phyloP scores from a whole-genome alignment of 1,139 yeast species.

The Debaryomycetaceae sp. region DNA sequence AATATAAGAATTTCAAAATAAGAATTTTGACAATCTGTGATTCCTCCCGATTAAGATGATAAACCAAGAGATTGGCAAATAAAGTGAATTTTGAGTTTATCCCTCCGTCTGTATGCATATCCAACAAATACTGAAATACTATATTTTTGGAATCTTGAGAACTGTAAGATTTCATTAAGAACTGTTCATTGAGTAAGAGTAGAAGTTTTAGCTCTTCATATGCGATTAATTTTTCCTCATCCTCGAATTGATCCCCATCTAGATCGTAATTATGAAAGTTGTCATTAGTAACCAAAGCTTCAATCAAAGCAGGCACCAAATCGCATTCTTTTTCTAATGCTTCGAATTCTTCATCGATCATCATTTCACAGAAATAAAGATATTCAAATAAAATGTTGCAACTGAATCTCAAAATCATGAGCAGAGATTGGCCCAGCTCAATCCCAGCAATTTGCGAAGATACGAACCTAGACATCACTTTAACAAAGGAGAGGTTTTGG shows the following conservation, averaged over 20 bases:
- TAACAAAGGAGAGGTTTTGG: constrained; percentile 44
- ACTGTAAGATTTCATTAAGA: constrained; percentile 58
- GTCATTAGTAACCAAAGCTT: constrained; percentile 50
- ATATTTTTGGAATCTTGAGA: constrained; percentile 34
- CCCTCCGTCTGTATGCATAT: constrained; percentile 7
- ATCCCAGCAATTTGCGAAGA: constrained; percentile 24
- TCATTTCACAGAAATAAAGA: constrained; percentile 33
- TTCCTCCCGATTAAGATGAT: constrained; percentile 72
- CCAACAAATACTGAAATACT: constrained; percentile 45
- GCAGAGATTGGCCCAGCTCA: constrained; percentile 21
- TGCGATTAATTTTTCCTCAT: constrained; percentile 61
- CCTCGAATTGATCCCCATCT: constrained; percentile 41
- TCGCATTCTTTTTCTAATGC: constrained; percentile 23
- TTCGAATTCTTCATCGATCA: constrained; percentile 33
- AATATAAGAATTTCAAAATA: constrained; percentile 72
- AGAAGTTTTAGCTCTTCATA: constrained; percentile 72
- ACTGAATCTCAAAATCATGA: constrained; percentile 34
- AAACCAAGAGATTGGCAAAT: constrained; percentile 38
- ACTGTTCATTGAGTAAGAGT: constrained; percentile 79
- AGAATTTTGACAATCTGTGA: constrained; percentile 72
- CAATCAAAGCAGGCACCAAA: constrained; percentile 40
- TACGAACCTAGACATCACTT: constrained; percentile 40
- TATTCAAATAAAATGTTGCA: constrained; percentile 46
- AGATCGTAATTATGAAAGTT: constrained; percentile 39
- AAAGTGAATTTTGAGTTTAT: constrained; percentile 24